Percentiles rank a stretch among this genome's conserved stretches.
These are phyloP conservation scores for Psilocybe cyanescens DNA, from an alignment of 768 basidiomycete species.

Conservation along the genomic window DNA sequence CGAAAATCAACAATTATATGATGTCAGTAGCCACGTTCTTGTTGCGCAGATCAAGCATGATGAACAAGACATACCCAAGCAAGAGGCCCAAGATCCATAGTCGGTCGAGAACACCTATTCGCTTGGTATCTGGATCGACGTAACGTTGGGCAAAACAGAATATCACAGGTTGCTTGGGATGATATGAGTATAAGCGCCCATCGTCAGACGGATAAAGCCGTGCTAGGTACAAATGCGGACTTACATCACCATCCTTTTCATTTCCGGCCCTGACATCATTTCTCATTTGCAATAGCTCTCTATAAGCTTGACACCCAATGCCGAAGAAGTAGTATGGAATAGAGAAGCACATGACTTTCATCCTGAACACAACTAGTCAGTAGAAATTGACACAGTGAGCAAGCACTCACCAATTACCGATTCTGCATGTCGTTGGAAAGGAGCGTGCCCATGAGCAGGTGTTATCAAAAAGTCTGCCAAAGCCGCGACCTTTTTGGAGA, in stretches of 20 bases:
- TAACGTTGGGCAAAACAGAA: not conserved
- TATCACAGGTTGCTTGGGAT: not conserved
- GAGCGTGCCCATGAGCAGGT: not conserved
- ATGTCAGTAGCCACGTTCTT: not conserved
- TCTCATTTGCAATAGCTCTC: not conserved
- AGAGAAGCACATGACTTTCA: not conserved
- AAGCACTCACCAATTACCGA: not conserved
- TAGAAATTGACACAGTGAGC: too few species aligned
- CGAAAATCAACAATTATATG: not conserved
- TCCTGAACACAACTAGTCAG: not conserved
- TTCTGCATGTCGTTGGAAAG: not conserved
- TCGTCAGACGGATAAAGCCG: not conserved
- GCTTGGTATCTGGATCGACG: not conserved
- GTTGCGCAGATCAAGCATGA: not conserved
- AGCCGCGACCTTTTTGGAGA: not conserved
- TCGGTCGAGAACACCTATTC: not conserved
- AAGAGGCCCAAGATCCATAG: not conserved
- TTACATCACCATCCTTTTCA: not conserved
- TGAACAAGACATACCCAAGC: not conserved
- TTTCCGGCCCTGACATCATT: not conserved
- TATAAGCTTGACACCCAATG: not conserved
- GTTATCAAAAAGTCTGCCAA: not conserved
- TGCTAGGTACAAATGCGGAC: not conserved
- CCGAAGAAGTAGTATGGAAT: not conserved
- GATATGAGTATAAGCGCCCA: not conserved